A percentile compares a stretch with the other conserved stretches of the same genome.
phyloP scores from a whole-genome alignment of 495 filamentous ascomycete genomes.

The Trypethelium eluteriae region DNA sequence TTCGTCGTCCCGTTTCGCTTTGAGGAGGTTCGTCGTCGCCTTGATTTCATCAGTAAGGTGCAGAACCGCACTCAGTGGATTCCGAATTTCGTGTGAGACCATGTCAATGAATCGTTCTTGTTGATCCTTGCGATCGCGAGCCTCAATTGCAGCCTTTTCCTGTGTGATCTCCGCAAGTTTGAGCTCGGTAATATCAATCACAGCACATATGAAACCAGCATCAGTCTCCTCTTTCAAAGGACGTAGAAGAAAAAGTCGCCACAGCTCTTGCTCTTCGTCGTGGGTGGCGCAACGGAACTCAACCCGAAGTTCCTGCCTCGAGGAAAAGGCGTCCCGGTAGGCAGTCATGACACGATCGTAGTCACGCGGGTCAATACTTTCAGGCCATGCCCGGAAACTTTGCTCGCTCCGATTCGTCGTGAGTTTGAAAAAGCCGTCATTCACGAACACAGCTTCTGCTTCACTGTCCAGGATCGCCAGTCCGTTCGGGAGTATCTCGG shows the following conservation, averaged over 20 bases:
- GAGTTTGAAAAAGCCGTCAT: constrained; percentile 34
- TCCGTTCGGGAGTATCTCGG: constrained; percentile 35
- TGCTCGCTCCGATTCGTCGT: constrained; percentile 30
- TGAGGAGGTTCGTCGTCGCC: constrained; percentile 20
- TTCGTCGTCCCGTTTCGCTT: constrained; percentile 8
- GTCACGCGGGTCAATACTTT: constrained; percentile 33
- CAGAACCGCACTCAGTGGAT: constrained; percentile 34
- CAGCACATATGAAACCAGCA: constrained; percentile 32
- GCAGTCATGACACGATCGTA: constrained; percentile 33
- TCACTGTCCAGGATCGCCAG: constrained; percentile 34
- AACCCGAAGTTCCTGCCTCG: constrained; percentile 25
- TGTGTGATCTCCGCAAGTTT: constrained; percentile 32
- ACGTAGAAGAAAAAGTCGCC: constrained; percentile 33
- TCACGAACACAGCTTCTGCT: constrained; percentile 34
- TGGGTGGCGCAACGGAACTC: constrained; percentile 29
- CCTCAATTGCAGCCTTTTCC: constrained; percentile 32
- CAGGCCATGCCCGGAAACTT: constrained; percentile 33
- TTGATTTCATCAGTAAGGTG: constrained; percentile 35
- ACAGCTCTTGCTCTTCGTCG: constrained; percentile 23
- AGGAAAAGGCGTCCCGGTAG: constrained; percentile 31
- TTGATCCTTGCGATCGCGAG: constrained; percentile 31
- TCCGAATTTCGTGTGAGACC: constrained; percentile 32
- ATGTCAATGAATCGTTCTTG: constrained; percentile 36
- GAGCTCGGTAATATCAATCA: constrained; percentile 35
- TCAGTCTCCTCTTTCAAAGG: constrained; percentile 29